These are phyloP conservation scores for Botrytis fragariae DNA, from an alignment of 2,329 filamentous ascomycete species.

Conservation along the genomic window DNA sequence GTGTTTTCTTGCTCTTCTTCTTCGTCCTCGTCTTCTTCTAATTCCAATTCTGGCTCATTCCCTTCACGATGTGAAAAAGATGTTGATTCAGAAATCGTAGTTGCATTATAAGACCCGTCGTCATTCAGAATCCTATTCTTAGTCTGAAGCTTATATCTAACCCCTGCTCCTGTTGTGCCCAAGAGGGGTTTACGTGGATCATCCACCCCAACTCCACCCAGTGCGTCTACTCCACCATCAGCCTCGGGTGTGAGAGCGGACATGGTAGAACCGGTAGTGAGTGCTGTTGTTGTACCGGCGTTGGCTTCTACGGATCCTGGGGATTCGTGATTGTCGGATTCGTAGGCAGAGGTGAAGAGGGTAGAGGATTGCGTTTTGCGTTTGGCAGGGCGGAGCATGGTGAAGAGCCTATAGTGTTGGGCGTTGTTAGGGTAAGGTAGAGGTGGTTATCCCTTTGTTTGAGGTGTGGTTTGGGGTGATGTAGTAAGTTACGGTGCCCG, in stretches of 20 bases:
- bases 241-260: background rate
- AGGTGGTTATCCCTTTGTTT: slow-evolving; percentile 4
- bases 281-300: background rate
- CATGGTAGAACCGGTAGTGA: slow-evolving; percentile 9
- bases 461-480: background rate
- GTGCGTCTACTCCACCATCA: slow-evolving; percentile 11
- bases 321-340: background rate
- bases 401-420: slow-evolving; percentile 2
- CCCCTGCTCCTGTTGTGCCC: slow-evolving; percentile 16
- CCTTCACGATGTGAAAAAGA: slow-evolving; percentile 5
- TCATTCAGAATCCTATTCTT: slow-evolving; percentile 7
- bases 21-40: slow-evolving; percentile 1
- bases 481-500: slow-evolving; percentile 12
- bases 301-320: background rate
- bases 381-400: slow-evolving; percentile 17
- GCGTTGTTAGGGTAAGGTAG: background rate
- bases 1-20: slow-evolving; percentile 17
- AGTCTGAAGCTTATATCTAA: background rate
- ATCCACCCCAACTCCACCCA: background rate
- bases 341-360: background rate
- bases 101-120: background rate
- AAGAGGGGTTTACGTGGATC: slow-evolving; percentile 25
- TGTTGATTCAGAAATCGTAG: background rate
- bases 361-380: slow-evolving; percentile 8
- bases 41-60: slow-evolving; percentile 14